Conservation (phyloP, 495 filamentous ascomycete genomes). For the Cercophora scortea region DNA sequence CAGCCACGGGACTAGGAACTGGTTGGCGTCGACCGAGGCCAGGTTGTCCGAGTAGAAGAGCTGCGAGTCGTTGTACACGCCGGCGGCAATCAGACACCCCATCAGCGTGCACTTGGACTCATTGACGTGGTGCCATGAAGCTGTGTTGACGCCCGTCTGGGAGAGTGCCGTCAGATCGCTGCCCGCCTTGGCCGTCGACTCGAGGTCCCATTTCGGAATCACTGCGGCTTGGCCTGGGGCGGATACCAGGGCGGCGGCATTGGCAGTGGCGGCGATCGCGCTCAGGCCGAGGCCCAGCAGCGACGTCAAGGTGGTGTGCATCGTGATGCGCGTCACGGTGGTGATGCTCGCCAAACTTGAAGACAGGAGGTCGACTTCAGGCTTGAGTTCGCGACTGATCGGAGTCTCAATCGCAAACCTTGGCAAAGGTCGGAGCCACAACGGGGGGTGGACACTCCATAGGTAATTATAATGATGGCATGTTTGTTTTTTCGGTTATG, state of each 20-base stretch:
- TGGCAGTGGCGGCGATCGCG: too few species aligned
- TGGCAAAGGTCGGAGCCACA: not conserved
- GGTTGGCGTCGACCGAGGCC: conserved; percentile 30
- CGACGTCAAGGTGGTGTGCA: not conserved
- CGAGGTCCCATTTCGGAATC: conserved; percentile 51
- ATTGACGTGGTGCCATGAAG: conserved; percentile 45
- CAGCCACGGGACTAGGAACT: conserved; percentile 51
- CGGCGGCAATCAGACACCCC: conserved; percentile 47
- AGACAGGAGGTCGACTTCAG: too few species aligned
- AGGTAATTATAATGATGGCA: not conserved
- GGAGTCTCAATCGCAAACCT: not conserved
- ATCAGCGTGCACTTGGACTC: conserved; percentile 46
- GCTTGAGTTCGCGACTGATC: not conserved
- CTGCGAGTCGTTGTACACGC: conserved; percentile 46
- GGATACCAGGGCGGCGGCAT: conserved; percentile 4
- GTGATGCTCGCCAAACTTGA: too few species aligned
- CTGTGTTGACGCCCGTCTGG: conserved; percentile 35
- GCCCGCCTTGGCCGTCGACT: conserved; percentile 34
- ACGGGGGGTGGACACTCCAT: not conserved
- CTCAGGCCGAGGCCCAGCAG: not conserved
- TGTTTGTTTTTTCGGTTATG: too few species aligned
- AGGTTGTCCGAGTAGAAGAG: conserved; percentile 54
- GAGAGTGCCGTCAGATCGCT: conserved; percentile 38
- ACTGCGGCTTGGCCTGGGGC: conserved; percentile 27
- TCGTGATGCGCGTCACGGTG: not conserved